A percentile compares a stretch with the other conserved stretches of the same genome.
These are phyloP conservation scores for Aschersonia sp. DNA, from an alignment of 2,329 filamentous ascomycete species.

Conservation along the genomic window DNA sequence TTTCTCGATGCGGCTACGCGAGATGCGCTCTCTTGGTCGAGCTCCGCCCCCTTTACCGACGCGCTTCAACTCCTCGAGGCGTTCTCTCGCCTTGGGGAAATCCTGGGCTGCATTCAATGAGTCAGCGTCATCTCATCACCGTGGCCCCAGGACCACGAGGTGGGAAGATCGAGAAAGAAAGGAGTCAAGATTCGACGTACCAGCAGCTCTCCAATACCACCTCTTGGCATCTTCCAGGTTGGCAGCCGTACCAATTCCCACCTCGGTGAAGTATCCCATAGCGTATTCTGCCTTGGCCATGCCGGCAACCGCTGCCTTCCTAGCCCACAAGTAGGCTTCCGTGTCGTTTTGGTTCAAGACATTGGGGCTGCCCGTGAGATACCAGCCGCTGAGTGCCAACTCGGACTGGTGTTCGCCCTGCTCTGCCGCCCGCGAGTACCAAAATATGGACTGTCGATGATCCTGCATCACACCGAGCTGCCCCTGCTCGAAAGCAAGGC, in stretches of 20 bases:
- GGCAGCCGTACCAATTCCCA: conserved; percentile 75
- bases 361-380: conserved; percentile 78
- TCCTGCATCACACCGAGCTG: conserved; percentile 71
- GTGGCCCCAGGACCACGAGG: too few relatives aligned
- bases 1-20: conserved; percentile 65
- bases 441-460: conserved; percentile 71
- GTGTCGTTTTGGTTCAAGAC: conserved; percentile 86
- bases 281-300: conserved; percentile 92
- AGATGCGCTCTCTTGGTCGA: conserved; percentile 65
- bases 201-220: conserved; percentile 95
- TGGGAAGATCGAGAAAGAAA: neutral
- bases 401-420: conserved; percentile 93
- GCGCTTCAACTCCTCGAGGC: conserved; percentile 81
- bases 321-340: conserved; percentile 92
- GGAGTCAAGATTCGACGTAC: conserved; percentile 28
- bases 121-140: neutral
- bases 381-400: conserved; percentile 77
- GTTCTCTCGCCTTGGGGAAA: conserved; percentile 82
- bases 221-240: conserved; percentile 91
- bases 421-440: conserved; percentile 82
- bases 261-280: conserved; percentile 92
- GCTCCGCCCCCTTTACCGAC: conserved; percentile 52
- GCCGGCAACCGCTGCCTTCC: conserved; percentile 79
- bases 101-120: conserved; percentile 59
- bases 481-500: conserved; percentile 81